A percentile compares a stretch with the other conserved stretches of the same genome.
Evolutionary conservation across 2,329 filamentous ascomycete species (phyloP).

Genomic region (Pseudocercospora eumusae): DNA sequence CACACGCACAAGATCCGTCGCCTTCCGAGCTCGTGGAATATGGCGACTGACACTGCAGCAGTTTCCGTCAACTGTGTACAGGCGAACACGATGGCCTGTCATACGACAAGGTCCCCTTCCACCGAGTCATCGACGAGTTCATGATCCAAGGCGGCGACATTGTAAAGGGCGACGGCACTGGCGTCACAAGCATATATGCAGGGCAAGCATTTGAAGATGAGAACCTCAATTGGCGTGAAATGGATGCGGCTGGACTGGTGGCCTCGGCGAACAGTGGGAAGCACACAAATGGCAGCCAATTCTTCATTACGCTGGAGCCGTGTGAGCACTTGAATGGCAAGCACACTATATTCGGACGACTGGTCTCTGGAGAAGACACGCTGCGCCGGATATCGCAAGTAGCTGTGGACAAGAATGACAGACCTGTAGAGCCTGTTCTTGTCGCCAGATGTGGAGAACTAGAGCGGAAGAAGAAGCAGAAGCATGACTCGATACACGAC

Average conservation of each 20-base stretch:
- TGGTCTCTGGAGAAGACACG: conserved; percentile 43
- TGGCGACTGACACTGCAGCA: conserved; percentile 31
- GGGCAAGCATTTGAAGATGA: conserved; percentile 45
- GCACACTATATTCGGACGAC: conserved; percentile 46
- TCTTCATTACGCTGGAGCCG: conserved; percentile 47
- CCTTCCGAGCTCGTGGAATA: conserved; percentile 11
- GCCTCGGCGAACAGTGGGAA: conserved; percentile 47
- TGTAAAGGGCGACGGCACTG: conserved; percentile 45
- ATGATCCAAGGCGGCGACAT: conserved; percentile 51
- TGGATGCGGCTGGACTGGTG: conserved; percentile 45
- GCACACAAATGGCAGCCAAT: conserved; percentile 47
- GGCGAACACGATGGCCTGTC: conserved; percentile 42
- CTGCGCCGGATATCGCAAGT: conserved; percentile 42
- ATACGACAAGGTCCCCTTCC: conserved; percentile 44
- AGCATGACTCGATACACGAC: conserved; percentile 22
- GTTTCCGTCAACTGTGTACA: conserved; percentile 50
- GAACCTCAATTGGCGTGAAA: conserved; percentile 45
- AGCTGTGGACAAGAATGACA: conserved; percentile 42
- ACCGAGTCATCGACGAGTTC: conserved; percentile 48
- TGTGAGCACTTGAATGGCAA: conserved; percentile 46
- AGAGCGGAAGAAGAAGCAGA: conserved; percentile 38
- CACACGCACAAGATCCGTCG: neutral
- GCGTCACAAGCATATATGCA: conserved; percentile 45
- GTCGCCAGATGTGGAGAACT: conserved; percentile 45
- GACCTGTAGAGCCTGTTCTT: conserved; percentile 41